A percentile compares a stretch with the other conserved stretches of the same genome.
phyloP scores from a whole-genome alignment of 352 stramenopile genomes.

The Phytophthora hibernalis region DNA sequence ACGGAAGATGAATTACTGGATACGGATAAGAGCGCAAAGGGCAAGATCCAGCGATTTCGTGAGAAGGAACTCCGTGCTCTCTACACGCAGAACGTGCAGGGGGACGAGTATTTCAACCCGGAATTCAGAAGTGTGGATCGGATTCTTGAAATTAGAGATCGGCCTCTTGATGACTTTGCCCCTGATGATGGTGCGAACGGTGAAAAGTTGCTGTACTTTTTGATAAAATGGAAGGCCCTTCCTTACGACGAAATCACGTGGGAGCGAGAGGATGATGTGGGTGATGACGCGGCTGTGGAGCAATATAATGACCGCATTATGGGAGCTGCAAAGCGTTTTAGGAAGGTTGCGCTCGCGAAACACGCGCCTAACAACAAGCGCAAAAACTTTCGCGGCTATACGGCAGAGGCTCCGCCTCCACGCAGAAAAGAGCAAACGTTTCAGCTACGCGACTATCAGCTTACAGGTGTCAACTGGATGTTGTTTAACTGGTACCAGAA shows the following conservation, averaged over 20 bases:
- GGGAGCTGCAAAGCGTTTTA: conserved; percentile 58
- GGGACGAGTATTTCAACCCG: conserved; percentile 92
- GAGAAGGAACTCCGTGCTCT: conserved; percentile 73
- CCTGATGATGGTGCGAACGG: conserved; percentile 46
- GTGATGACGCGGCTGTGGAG: conserved; percentile 81
- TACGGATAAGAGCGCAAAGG: conserved; percentile 85
- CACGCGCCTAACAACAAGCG: conserved; percentile 46
- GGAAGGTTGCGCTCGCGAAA: conserved; percentile 50
- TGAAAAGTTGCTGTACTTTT: conserved; percentile 91
- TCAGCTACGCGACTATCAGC: conserved; percentile 98
- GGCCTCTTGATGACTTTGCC: conserved; percentile 71
- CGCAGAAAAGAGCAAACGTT: conserved; percentile 69
- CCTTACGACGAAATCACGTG: conserved; percentile 98
- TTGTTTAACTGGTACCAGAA: conserved; percentile 98
- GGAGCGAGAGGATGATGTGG: conserved; percentile 97
- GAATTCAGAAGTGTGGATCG: conserved; percentile 91
- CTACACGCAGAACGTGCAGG: conserved; percentile 57
- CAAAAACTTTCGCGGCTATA: conserved; percentile 85
- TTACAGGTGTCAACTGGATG: conserved; percentile 99
- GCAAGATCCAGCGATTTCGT: conserved; percentile 88
- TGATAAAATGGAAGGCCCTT: conserved; percentile 99
- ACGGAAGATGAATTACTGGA: conserved; percentile 84
- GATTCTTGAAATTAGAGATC: conserved; percentile 88
- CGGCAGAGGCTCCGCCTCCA: conserved; percentile 55
- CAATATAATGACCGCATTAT: conserved; percentile 81